Evolutionary conservation across 2,329 filamentous ascomycete genomes (phyloP).

Genomic region (Celoporthe dispersa): DNA sequence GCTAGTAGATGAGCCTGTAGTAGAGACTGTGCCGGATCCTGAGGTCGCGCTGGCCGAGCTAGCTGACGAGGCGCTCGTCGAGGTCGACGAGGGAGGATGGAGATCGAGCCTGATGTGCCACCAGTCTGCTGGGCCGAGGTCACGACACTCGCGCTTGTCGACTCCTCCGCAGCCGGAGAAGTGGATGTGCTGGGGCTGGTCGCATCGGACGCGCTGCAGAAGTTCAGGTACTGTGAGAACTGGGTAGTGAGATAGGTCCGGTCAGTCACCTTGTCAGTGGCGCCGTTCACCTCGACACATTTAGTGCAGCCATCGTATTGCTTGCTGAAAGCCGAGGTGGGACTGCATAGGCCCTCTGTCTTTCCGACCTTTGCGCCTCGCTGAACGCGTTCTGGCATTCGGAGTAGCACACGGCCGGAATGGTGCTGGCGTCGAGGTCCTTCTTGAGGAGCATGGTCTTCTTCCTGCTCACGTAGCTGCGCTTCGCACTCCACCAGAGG

Average conservation of each 20-base stretch:
- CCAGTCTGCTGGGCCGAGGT: slow-evolving; percentile 29
- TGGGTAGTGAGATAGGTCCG: slow-evolving; percentile 42
- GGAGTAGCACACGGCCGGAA: slow-evolving; percentile 55
- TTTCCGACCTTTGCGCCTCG: slow-evolving; percentile 56
- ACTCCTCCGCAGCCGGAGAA: slow-evolving; percentile 30
- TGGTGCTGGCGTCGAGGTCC: slow-evolving; percentile 37
- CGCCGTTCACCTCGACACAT: slow-evolving; percentile 45
- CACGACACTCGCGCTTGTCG: slow-evolving; percentile 17
- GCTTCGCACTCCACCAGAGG: slow-evolving; percentile 29
- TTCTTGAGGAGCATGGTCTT: slow-evolving; percentile 40
- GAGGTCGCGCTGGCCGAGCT: not conserved
- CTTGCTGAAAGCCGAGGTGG: slow-evolving; percentile 46
- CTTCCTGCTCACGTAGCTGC: slow-evolving; percentile 21
- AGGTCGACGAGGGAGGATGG: slow-evolving; percentile 27
- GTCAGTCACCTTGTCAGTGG: slow-evolving; percentile 35
- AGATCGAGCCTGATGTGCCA: slow-evolving; percentile 21
- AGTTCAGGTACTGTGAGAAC: slow-evolving; percentile 52
- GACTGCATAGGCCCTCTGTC: slow-evolving; percentile 48
- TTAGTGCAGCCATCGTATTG: slow-evolving; percentile 44
- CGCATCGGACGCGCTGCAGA: slow-evolving; percentile 42
- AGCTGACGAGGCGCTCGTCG: not conserved
- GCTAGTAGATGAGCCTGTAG: slow-evolving; percentile 1
- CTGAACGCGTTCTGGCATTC: slow-evolving; percentile 55
- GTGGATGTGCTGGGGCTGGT: slow-evolving; percentile 29
- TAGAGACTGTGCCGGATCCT: not conserved